Conservation (phyloP, 768 basidiomycete genomes). For the Ephemerocybe angulata region DNA sequence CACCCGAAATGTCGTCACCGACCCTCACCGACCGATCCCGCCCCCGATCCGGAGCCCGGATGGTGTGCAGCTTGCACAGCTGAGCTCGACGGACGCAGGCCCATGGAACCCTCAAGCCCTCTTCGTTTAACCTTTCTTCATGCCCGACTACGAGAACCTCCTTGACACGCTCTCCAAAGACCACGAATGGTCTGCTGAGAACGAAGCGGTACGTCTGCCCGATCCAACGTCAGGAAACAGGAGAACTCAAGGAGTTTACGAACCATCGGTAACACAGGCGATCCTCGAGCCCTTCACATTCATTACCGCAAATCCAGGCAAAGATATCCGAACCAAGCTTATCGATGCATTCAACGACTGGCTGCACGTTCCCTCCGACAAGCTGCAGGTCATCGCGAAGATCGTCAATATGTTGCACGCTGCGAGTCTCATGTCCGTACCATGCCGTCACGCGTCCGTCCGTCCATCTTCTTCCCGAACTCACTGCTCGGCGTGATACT, state of each 20-base stretch:
- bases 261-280: constrained; percentile 31
- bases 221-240: neutral
- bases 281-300: constrained; percentile 88
- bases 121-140: neutral
- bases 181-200: constrained; percentile 32
- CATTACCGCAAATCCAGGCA: constrained; percentile 80
- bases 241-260: too few species aligned
- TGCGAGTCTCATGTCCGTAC: constrained; percentile 78
- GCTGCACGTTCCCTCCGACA: constrained; percentile 75
- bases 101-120: neutral
- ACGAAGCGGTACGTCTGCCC: constrained; percentile 30
- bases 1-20: too few species aligned
- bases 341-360: constrained; percentile 93
- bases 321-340: constrained; percentile 84
- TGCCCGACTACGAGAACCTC: constrained; percentile 36
- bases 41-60: too few species aligned
- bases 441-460: neutral
- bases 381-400: constrained; percentile 67
- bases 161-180: constrained; percentile 28
- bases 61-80: neutral
- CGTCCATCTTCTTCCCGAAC: neutral
- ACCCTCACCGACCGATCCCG: too few species aligned
- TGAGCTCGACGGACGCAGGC: neutral
- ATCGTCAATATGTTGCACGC: constrained; percentile 94
- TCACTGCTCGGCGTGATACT: neutral